Conservation (phyloP, 1,284 basidiomycete species). For the Pseudozyma pruni region DNA sequence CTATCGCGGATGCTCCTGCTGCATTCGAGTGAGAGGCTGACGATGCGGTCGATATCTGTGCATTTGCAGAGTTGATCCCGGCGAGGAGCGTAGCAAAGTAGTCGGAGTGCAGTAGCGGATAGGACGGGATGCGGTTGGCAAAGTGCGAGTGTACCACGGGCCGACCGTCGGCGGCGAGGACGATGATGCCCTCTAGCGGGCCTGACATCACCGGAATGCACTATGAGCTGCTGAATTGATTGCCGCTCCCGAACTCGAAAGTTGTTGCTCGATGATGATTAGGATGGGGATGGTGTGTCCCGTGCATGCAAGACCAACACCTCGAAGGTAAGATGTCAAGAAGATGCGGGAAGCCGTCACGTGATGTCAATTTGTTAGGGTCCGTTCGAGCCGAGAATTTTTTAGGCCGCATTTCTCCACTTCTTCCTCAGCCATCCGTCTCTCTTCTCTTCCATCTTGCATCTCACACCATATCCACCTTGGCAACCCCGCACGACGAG, state of each 20-base stretch:
- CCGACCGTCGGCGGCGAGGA: slow-evolving; percentile 83
- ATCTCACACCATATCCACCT: not conserved
- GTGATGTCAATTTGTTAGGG: slow-evolving; percentile 14
- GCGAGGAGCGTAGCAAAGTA: slow-evolving; percentile 78
- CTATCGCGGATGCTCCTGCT: not conserved
- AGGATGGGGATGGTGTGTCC: not conserved
- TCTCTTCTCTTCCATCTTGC: slow-evolving; percentile 6
- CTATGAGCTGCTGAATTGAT: too few relatives aligned
- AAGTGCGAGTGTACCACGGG: slow-evolving; percentile 93
- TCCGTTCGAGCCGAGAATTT: slow-evolving; percentile 11
- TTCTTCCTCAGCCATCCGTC: slow-evolving; percentile 5
- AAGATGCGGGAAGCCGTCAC: slow-evolving; percentile 10
- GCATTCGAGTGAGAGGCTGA: slow-evolving; percentile 2
- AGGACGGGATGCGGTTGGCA: slow-evolving; percentile 79
- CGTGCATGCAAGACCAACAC: not conserved
- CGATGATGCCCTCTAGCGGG: slow-evolving; percentile 83
- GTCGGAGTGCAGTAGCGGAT: slow-evolving; percentile 86
- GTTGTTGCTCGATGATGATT: too few relatives aligned
- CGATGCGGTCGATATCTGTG: slow-evolving; percentile 32
- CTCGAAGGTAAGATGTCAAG: not conserved
- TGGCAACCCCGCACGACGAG: not conserved
- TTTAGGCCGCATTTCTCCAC: slow-evolving; percentile 34
- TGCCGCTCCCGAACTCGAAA: too few relatives aligned
- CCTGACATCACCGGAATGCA: slow-evolving; percentile 24
- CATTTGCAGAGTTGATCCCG: slow-evolving; percentile 41